Percentiles rank a stretch among this genome's conserved stretches.
These are phyloP conservation scores for Fomitopsis serialis DNA, from an alignment of 768 basidiomycete species.

Conservation along the genomic window DNA sequence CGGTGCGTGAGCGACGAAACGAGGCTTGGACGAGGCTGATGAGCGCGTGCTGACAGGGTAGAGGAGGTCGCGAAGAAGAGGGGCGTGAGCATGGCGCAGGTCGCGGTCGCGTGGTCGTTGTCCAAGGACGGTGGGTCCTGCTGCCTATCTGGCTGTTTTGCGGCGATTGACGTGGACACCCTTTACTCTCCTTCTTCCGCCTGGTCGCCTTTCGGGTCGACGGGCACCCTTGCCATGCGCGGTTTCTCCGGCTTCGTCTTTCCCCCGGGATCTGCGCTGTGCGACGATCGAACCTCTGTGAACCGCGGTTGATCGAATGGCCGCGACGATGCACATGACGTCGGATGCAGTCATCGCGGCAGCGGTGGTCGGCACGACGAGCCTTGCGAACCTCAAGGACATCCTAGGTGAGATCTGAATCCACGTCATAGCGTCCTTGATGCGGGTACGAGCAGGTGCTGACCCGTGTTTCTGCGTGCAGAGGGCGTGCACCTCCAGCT, in stretches of 20 bases:
- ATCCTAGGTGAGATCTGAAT: constrained; percentile 23
- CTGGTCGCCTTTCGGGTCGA: no score
- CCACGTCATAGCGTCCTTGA: neutral
- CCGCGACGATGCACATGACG: constrained; percentile 21
- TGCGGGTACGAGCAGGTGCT: neutral
- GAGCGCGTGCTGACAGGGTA: constrained; percentile 16
- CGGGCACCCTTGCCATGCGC: neutral
- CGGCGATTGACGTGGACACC: neutral
- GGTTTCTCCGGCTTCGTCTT: neutral
- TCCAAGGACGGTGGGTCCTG: constrained; percentile 6
- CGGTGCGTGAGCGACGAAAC: constrained; percentile 2
- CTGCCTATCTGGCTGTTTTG: neutral
- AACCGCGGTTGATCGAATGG: no score
- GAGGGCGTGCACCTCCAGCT: constrained; percentile 43
- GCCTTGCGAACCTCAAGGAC: constrained; percentile 34
- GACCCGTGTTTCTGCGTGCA: constrained; percentile 8
- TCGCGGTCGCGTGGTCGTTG: constrained; percentile 21
- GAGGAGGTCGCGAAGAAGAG: constrained; percentile 36
- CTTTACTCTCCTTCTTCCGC: no score
- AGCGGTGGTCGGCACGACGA: constrained; percentile 37
- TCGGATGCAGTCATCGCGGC: constrained; percentile 31
- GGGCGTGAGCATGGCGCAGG: constrained; percentile 29
- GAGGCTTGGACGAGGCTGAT: neutral
- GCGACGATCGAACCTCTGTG: no score
- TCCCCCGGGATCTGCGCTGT: no score